These are phyloP conservation scores for Sclerotinia nivalis DNA, from an alignment of 2,329 filamentous ascomycete genomes.

Conservation along the genomic window DNA sequence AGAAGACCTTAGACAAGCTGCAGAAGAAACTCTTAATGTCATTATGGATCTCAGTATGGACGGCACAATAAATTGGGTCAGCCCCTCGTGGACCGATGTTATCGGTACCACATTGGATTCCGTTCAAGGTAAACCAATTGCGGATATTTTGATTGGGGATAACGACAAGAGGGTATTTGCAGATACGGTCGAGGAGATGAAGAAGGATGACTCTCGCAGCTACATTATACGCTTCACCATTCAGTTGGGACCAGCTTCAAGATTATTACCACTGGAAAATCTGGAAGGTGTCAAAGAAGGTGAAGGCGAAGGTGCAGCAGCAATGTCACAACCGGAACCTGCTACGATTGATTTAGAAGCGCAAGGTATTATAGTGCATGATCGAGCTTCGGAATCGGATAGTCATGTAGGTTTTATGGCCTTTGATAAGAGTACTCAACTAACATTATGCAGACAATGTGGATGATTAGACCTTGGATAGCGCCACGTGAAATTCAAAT, in stretches of 20 bases:
- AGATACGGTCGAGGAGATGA: slow-evolving; percentile 83
- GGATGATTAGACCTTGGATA: slow-evolving; percentile 96
- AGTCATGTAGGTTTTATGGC: slow-evolving; percentile 73
- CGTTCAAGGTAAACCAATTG: slow-evolving; percentile 74
- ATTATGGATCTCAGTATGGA: slow-evolving; percentile 93
- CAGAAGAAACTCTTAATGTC: slow-evolving; percentile 93
- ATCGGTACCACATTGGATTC: slow-evolving; percentile 75
- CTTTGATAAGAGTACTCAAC: slow-evolving; percentile 28
- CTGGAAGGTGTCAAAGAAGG: slow-evolving; percentile 33
- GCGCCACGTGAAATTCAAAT: slow-evolving; percentile 91
- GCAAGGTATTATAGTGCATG: slow-evolving; percentile 98
- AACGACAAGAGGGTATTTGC: slow-evolving; percentile 74
- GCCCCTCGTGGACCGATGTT: slow-evolving; percentile 91
- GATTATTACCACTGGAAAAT: slow-evolving; percentile 52
- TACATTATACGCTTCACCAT: slow-evolving; percentile 83
- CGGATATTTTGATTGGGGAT: slow-evolving; percentile 75
- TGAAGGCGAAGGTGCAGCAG: slow-evolving; percentile 39
- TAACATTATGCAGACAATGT: slow-evolving; percentile 75
- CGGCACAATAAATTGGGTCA: slow-evolving; percentile 91
- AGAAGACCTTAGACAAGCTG: slow-evolving; percentile 90
- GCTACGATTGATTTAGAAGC: slow-evolving; percentile 80
- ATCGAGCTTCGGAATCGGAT: slow-evolving; percentile 79
- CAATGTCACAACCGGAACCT: slow-evolving; percentile 43
- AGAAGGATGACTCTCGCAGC: slow-evolving; percentile 88
- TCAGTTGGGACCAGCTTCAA: slow-evolving; percentile 67